Evolutionary conservation across 495 filamentous ascomycete species (phyloP).

Genomic region (Jackrogersella minutella): DNA sequence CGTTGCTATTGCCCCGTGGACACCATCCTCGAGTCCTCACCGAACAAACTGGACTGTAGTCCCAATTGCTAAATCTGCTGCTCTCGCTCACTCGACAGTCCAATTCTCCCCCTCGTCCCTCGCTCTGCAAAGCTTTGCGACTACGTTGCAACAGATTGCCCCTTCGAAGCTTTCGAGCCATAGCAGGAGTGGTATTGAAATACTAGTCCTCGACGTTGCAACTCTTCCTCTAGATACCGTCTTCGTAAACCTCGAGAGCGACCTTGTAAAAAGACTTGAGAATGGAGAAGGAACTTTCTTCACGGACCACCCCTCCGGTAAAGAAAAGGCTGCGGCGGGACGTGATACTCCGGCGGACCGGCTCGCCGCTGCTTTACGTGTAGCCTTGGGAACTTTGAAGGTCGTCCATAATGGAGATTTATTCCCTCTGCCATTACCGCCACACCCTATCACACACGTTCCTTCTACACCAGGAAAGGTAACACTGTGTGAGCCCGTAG

Average conservation of each 20-base stretch:
- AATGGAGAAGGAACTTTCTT: conserved; percentile 66
- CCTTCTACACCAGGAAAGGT: conserved; percentile 83
- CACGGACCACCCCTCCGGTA: conserved; percentile 52
- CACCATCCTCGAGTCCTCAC: conserved; percentile 69
- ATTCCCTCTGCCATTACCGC: conserved; percentile 79
- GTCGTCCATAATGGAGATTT: conserved; percentile 86
- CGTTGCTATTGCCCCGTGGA: conserved; percentile 84
- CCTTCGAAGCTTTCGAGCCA: conserved; percentile 70
- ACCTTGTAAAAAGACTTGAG: conserved; percentile 66
- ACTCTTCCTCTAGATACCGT: conserved; percentile 82
- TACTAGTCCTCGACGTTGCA: conserved; percentile 80
- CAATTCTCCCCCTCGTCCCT: conserved; percentile 83
- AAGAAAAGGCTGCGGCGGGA: conserved; percentile 39
- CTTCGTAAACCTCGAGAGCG: conserved; percentile 83
- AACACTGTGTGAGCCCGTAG: conserved; percentile 76
- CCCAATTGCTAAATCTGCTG: conserved; percentile 70
- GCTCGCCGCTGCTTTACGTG: conserved; percentile 78
- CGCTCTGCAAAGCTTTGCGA: conserved; percentile 78
- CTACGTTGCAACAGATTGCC: conserved; percentile 63
- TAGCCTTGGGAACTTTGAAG: conserved; percentile 71
- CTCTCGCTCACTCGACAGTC: conserved; percentile 74
- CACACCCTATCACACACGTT: conserved; percentile 90
- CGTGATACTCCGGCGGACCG: conserved; percentile 65
- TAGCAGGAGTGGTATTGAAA: conserved; percentile 73
- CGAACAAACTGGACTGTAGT: conserved; percentile 83